These are phyloP conservation scores for Triticum timopheevii DNA, from an alignment of 176 grass and related monocot genomes.

Conservation along the genomic window DNA sequence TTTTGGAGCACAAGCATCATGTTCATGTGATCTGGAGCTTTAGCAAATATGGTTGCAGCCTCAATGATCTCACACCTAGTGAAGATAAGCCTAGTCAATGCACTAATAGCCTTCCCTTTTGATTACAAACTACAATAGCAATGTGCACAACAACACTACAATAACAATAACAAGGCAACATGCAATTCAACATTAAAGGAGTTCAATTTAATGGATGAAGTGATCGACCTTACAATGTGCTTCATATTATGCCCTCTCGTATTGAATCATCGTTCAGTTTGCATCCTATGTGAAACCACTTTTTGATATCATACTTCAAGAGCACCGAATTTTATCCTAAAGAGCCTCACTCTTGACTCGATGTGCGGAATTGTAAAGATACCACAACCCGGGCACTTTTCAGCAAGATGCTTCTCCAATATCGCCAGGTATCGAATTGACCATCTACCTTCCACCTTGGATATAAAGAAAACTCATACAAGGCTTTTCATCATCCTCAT, in stretches of 20 bases:
- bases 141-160: too few species aligned
- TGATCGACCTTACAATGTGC: not conserved
- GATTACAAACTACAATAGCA: not conserved
- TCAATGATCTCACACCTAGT: not conserved
- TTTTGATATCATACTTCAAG: not conserved
- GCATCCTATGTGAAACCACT: too few species aligned
- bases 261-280: too few species aligned
- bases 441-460: not conserved
- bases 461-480: not conserved
- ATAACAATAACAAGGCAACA: too few species aligned
- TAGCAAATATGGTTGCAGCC: not conserved
- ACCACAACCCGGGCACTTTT: not conserved
- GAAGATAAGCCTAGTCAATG: not conserved
- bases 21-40: not conserved
- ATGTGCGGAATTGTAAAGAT: constrained; percentile 37
- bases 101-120: not conserved
- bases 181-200: too few species aligned
- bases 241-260: too few species aligned
- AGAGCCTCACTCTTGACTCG: constrained; percentile 27
- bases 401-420: not conserved
- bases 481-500: not conserved
- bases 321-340: not conserved
- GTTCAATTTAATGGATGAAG: not conserved
- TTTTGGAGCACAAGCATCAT: not conserved
- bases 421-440: not conserved